Evolutionary conservation across 805 yeast genomes (phyloP).

Genomic region (Wickerhamomyces chambardii): DNA sequence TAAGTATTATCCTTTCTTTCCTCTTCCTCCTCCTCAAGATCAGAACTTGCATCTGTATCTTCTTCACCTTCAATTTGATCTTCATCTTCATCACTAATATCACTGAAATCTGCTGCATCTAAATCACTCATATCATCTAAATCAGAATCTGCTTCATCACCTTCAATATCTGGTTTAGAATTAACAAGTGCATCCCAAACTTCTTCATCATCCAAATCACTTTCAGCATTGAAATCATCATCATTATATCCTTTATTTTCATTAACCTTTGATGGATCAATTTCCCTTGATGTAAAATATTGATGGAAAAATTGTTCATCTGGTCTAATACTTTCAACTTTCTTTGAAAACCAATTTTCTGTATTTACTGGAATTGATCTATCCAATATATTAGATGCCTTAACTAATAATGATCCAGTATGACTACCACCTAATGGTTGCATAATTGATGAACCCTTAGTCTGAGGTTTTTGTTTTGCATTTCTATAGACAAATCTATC

Average conservation of each 20-base stretch:
- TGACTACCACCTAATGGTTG: constrained; percentile 91
- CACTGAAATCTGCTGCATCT: constrained; percentile 55
- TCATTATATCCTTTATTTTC: constrained; percentile 20
- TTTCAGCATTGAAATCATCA: constrained; percentile 30
- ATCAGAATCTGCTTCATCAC: constrained; percentile 30
- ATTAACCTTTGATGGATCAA: constrained; percentile 21
- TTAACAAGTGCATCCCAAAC: constrained; percentile 76
- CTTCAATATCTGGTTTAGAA: constrained; percentile 66
- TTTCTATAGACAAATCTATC: constrained; percentile 94
- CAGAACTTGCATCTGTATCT: constrained; percentile 20
- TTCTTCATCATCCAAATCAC: constrained; percentile 56
- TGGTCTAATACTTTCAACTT: constrained; percentile 60
- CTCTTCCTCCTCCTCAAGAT: constrained; percentile 36
- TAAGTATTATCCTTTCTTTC: constrained; percentile 16
- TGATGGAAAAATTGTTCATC: constrained; percentile 86
- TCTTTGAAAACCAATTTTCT: constrained; percentile 71
- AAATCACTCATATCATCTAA: constrained; percentile 31
- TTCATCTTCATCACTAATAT: constrained; percentile 44
- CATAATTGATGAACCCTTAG: constrained; percentile 93
- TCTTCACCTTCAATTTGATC: constrained; percentile 3
- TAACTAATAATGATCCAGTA: constrained; percentile 60
- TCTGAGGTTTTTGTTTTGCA: constrained; percentile 64
- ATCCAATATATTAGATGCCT: constrained; percentile 38
- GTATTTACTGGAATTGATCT: constrained; percentile 69
- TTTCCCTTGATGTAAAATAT: constrained; percentile 61